phyloP scores from a whole-genome alignment of 306 rosid species.

The Pyrus pyrifolia region DNA sequence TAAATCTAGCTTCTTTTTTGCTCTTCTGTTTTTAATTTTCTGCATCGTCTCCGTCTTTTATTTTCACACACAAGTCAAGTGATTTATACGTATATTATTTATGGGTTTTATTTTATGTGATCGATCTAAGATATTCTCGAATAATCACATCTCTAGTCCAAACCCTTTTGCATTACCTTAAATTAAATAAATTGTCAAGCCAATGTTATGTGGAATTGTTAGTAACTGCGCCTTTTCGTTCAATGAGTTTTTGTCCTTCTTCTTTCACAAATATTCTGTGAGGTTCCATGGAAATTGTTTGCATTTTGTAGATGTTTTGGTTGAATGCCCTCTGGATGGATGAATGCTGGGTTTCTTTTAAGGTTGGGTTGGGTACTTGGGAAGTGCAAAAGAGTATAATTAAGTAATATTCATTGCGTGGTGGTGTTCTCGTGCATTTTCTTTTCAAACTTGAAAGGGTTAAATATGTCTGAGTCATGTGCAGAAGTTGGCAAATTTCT shows the following conservation, averaged over 20 bases:
- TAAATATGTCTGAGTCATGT: conserved; percentile 1
- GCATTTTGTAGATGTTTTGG: background rate
- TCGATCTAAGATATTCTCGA: background rate
- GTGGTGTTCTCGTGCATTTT: background rate
- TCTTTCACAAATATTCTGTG: background rate
- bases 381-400: background rate
- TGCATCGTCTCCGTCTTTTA: background rate
- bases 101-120: background rate
- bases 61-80: background rate
- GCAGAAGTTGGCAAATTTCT: background rate
- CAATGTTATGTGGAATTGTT: background rate
- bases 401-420: background rate
- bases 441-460: background rate
- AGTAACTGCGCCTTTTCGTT: background rate
- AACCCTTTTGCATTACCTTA: background rate
- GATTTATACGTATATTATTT: background rate
- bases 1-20: background rate
- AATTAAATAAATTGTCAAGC: background rate
- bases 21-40: background rate
- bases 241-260: background rate
- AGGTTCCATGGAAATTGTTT: background rate
- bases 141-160: background rate
- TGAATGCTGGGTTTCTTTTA: background rate
- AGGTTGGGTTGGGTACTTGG: background rate
- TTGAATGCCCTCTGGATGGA: background rate